Base-by-base conservation (phyloP, 1,284 basidiomycete genomes). In the Macrocystidia cucumis region DNA sequence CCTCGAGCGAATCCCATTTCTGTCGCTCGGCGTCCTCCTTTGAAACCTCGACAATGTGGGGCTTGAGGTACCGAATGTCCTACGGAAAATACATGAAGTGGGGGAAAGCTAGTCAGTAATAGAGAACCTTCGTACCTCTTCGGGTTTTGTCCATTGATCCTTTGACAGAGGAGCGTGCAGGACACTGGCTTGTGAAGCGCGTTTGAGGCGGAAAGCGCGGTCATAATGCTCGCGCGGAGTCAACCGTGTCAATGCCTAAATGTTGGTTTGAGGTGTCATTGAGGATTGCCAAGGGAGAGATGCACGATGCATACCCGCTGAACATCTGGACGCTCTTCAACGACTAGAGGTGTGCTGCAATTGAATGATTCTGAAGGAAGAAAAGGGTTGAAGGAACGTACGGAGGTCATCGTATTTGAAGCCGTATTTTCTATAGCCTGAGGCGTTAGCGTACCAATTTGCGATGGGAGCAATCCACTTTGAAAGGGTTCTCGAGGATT, bases 351-450 rank as follows among this genome's bases (percentile, higher is more conserved):
- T n/a, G 24, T 28, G 27, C 32, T 47, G 36, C 17, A 36, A 19
- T 36, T 31, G 45, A 49, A 27, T 24, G 35, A 14, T 30, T 28
- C 26, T 39, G 21, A 29, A 23, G 31, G 29, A 37, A 32, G 14
- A 34, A 35, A 41, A 36, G 25, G 34, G 25, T 29, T 22, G 27
- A 51, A 22, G 43, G 28, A 13, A 67, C 86, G 57, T 49, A 89
- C 85, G 66, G 51, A 98, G 76, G 72, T 98, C 95, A 59, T 98
- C 95, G 63, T 96, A 96, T 56, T 78, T 82, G 60, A 97, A 78
- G 49, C 95, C 95, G 58, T 90, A 73, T 60, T 84, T 74, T 50
- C 93, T 78, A 73, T 95, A 90, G 29, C 93, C 92, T 28, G 84
- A 65, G 37, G 81, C 63, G 55, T 85, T 62, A 48, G 83, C 85